A percentile compares a stretch with the other conserved stretches of the same genome.
Conservation (phyloP, 345 rosid genomes). For the Acer campestre region DNA sequence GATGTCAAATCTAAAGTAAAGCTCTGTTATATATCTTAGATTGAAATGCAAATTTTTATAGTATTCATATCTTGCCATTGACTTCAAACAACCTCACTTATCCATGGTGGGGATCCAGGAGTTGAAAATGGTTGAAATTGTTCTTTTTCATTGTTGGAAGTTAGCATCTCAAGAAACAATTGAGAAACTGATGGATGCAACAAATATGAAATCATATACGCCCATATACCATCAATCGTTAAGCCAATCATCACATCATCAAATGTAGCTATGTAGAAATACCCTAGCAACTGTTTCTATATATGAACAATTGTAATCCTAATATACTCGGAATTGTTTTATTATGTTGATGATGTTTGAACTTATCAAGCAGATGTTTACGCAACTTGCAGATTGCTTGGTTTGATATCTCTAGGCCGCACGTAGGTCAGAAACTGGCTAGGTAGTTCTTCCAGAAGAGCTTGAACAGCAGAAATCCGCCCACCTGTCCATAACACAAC, state of each 20-base stretch:
- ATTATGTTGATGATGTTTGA: no score
- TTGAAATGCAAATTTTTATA: no score
- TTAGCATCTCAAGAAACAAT: no score
- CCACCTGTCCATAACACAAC: constrained; percentile 47
- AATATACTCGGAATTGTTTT: background rate
- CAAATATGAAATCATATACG: background rate
- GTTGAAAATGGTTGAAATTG: no score
- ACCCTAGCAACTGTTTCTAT: background rate
- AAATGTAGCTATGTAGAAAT: background rate
- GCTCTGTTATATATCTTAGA: no score
- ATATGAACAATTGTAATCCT: background rate
- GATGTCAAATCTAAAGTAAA: no score
- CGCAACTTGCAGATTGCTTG: constrained; percentile 21
- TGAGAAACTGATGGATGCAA: background rate
- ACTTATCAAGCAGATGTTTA: background rate
- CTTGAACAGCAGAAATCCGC: constrained; percentile 65
- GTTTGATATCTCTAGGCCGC: constrained; percentile 61
- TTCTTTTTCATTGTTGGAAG: no score
- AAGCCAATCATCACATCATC: background rate
- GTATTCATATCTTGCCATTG: no score
- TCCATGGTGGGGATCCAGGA: no score
- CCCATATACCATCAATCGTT: no score
- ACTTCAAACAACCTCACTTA: no score
- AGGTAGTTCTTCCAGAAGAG: constrained; percentile 84
- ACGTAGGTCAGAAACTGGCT: constrained; percentile 76